Base-by-base conservation (phyloP, 164 flowering plant species). In the Saururus chinensis region DNA sequence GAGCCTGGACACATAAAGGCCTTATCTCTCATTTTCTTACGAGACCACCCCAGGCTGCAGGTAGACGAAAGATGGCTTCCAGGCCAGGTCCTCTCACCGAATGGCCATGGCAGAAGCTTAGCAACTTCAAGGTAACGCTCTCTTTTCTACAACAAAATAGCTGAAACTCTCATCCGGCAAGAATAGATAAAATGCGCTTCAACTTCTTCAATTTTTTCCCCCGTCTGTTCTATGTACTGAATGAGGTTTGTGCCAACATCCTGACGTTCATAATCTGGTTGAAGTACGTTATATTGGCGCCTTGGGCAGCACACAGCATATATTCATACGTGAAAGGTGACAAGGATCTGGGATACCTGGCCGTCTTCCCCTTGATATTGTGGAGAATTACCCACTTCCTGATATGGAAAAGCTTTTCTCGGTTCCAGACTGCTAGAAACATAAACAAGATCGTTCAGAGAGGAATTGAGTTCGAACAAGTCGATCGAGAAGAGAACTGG, bases 401-500 rank as follows among this genome's bases (percentile, higher is more conserved):
- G 35, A 8, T 63, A 40, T 68, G 71, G 71, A 68, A 59, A 3
- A 63, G 59, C 51, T 20, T 63, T 37, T 40, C 71, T 30, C 71
- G 71, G n/a, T 63, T 63, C 59, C 71, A 68, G 42, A 68, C 56
- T 14, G 71, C 66, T 14, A 57, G 66, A 53, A 62, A 61, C 42
- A 64, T 53, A 20, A 73, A 72, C 62, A 42, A 65, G 40, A 74
- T 76, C 41, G 65, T 70, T 23, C 74, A 64, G 11, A 74, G 49
- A 56, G 56, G 69, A 53, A 64, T 79, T 26, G 82, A 79, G 10
- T 79, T 76, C 40, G 76, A 79, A 35, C 82, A 79, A 65, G 82
- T 79, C 40, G 82, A 76, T 58, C 51, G 79, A 63, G 82, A 78
- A 61, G 66, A 74, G 40, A 65, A 71, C 68, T 78, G 81, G 81